Base-by-base conservation (phyloP, 2,329 filamentous ascomycete species). In the Plenodomus tracheiphilus region DNA sequence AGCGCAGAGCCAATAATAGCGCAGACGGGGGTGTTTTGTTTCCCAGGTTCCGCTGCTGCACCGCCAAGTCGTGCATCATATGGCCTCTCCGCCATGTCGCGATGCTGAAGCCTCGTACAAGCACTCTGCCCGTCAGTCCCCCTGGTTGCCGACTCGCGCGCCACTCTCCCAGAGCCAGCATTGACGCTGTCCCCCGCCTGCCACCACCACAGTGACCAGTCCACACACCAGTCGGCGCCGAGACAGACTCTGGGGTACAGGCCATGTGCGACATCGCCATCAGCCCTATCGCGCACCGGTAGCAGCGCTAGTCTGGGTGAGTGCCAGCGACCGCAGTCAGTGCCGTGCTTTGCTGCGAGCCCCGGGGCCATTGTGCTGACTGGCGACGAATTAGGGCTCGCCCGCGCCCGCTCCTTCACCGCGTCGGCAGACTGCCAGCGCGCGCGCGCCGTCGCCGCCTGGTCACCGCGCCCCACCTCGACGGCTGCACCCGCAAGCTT, bases 251-350 rank as follows among this genome's bases (percentile, higher is more conserved):
- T 34, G n/a, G 37, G n/a, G 49, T 21, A 22, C 37, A 48, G 63
- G 66, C 62, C 39, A 71, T 71, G 65, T 57, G 62, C 58, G 43
- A 53, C 56, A 53, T 50, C 58, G 43, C 51, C 56, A 53, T 50
- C 59, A 59, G 59, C 58, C 57, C 45, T 45, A 54, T 46, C 42
- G 59, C 58, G 57, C 61, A 53, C n/a, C 36, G 38, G 38, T 44
- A 51, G 45, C 45, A 41, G 22, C 49, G 45, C 49, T 41, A 43
- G 45, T 20, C 22, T n/a, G 19, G 45, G 49, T 51, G 45, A 48
- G 45, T 34, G 45, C 18, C 39, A 22, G 59, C 60, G 54, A 50
- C 52, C 50, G 43, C 22, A 25, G 34, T 21, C 37, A n/a, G 30
- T 41, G 42, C n/a, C n/a, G n/a, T n/a, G n/a, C n/a, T n/a, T n/a